phyloP scores from a whole-genome alignment of 1,284 basidiomycete genomes.

The Ganoderma meredithae region DNA sequence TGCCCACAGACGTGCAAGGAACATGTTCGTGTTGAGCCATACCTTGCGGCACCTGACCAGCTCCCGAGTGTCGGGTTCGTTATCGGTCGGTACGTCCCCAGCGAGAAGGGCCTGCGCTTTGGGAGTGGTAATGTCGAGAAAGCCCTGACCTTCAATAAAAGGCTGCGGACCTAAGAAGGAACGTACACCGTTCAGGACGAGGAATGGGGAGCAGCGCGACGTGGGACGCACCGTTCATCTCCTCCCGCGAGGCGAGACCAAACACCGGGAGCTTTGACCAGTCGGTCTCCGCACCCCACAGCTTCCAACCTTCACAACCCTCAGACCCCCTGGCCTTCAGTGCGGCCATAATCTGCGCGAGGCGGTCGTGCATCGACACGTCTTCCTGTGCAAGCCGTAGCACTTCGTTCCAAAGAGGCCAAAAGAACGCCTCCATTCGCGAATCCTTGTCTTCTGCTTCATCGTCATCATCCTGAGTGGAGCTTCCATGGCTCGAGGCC shows the following conservation, averaged over 20 bases:
- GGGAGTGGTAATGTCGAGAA: neutral
- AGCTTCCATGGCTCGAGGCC: neutral
- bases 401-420: conserved; percentile 25
- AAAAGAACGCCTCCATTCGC: conserved; percentile 24
- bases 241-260: conserved; percentile 19
- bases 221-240: conserved; percentile 21
- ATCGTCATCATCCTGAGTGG: neutral
- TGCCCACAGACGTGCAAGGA: conserved; percentile 25
- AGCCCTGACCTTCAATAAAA: neutral
- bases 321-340: conserved; percentile 19
- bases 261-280: conserved; percentile 28
- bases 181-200: neutral
- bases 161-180: neutral
- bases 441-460: conserved; percentile 17
- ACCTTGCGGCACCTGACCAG: conserved; percentile 12
- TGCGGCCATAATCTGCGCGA: conserved; percentile 19
- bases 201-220: neutral
- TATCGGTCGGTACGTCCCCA: conserved; percentile 4
- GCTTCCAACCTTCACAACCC: conserved; percentile 21
- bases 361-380: conserved; percentile 15
- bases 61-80: conserved; percentile 6
- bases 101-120: conserved; percentile 13
- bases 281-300: conserved; percentile 20
- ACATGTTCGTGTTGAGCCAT: conserved; percentile 27
- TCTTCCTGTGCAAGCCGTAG: conserved; percentile 12